Conservation (phyloP, 1,139 yeast species). For the Protomyces gravidus region DNA sequence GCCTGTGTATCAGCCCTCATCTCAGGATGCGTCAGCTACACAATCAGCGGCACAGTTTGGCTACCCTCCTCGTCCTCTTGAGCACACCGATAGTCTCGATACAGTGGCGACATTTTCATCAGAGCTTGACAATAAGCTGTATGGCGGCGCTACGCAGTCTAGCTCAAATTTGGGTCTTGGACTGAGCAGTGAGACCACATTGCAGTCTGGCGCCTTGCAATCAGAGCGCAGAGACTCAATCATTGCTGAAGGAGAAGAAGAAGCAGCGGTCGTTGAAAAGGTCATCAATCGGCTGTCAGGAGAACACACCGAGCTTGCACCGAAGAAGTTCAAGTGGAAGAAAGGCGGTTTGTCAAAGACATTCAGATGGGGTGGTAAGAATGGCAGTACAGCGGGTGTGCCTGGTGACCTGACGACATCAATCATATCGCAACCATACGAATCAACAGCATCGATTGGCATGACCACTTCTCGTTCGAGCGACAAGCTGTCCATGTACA, state of each 20-base stretch:
- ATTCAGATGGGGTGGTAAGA: slow-evolving; percentile 19
- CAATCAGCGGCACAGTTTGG: neutral
- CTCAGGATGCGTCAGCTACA: neutral
- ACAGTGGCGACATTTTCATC: neutral
- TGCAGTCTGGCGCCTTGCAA: neutral
- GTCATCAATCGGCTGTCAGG: slow-evolving; percentile 20
- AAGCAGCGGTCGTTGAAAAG: slow-evolving; percentile 14
- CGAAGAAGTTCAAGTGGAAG: slow-evolving; percentile 32
- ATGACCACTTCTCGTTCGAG: slow-evolving; percentile 13
- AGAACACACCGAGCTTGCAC: neutral
- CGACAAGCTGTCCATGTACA: slow-evolving; percentile 11
- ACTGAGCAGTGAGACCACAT: neutral
- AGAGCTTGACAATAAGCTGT: neutral
- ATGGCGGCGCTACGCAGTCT: neutral
- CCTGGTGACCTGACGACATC: slow-evolving; percentile 1
- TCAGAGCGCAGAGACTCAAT: neutral
- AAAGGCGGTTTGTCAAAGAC: slow-evolving; percentile 19
- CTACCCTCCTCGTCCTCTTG: neutral
- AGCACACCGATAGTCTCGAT: neutral
- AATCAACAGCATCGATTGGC: neutral
- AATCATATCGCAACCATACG: neutral
- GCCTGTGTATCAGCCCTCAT: neutral
- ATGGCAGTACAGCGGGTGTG: neutral
- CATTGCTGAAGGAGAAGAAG: slow-evolving; percentile 18
- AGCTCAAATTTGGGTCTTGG: neutral